These are phyloP conservation scores for Stipa capillata DNA, from an alignment of 176 grass and related monocot genomes.

Conservation along the genomic window DNA sequence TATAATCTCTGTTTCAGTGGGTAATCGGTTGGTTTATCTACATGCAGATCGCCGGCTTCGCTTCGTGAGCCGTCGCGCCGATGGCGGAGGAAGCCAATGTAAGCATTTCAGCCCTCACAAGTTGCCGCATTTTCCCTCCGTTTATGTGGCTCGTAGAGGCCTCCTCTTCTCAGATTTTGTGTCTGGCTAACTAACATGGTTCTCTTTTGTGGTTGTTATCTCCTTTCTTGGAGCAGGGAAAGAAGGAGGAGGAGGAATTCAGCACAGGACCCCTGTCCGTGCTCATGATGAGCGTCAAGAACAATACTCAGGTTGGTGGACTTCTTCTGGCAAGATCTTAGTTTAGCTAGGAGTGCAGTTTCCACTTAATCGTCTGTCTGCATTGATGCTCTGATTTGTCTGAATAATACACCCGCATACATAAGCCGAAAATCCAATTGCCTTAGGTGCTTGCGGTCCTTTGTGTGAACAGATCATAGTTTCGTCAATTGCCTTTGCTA, in stretches of 20 bases:
- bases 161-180: not conserved
- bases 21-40: not conserved
- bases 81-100: conserved; percentile 50
- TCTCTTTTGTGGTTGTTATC: not conserved
- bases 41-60: not conserved
- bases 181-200: not conserved
- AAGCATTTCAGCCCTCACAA: not conserved
- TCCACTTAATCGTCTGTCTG: not conserved
- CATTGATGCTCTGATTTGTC: not conserved
- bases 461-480: not conserved
- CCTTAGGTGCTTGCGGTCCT: not conserved
- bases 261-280: conserved; percentile 59
- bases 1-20: not conserved
- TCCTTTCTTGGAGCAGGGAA: conserved; percentile 10
- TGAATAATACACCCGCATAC: not conserved
- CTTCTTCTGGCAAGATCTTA: not conserved
- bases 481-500: not conserved
- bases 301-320: conserved; percentile 35
- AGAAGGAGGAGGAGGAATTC: conserved; percentile 72
- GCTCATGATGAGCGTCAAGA: conserved; percentile 64
- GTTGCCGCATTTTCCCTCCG: not conserved
- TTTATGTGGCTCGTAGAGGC: not conserved
- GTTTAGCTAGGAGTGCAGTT: not conserved
- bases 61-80: conserved; percentile 5
- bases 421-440: not conserved